Percentiles rank a stretch among this genome's conserved stretches.
Evolutionary conservation across 2,329 filamentous ascomycete species (phyloP).

Genomic region (Sporothrix inflata): DNA sequence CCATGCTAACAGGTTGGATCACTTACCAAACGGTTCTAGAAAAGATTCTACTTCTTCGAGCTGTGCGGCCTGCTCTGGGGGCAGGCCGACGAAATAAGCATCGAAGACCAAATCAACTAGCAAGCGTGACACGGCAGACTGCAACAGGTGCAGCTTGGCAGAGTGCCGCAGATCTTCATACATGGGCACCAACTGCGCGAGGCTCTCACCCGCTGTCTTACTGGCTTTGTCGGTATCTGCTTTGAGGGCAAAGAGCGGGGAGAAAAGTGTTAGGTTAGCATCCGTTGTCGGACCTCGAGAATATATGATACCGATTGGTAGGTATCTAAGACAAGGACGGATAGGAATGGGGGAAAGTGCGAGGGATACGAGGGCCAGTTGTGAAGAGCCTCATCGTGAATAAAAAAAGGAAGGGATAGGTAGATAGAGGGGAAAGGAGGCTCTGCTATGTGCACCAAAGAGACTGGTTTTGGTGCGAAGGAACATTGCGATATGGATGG

Average conservation of each 20-base stretch:
- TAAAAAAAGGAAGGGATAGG: not conserved
- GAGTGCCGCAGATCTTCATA: slow-evolving; percentile 58
- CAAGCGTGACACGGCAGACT: slow-evolving; percentile 63
- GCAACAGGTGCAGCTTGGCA: slow-evolving; percentile 64
- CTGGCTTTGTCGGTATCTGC: slow-evolving; percentile 52
- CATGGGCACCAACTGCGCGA: slow-evolving; percentile 58
- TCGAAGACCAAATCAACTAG: slow-evolving; percentile 65
- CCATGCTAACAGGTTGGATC: not conserved
- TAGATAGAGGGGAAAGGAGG: not conserved
- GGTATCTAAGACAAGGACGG: not conserved
- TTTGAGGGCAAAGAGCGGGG: not conserved
- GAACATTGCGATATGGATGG: not conserved
- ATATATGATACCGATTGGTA: not conserved
- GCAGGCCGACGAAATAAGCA: slow-evolving; percentile 65
- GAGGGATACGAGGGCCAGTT: not conserved
- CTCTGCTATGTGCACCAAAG: not conserved
- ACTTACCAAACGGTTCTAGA: slow-evolving; percentile 49
- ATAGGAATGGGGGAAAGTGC: not conserved
- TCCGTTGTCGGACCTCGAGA: not conserved
- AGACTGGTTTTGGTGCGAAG: not conserved
- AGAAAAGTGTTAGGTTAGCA: not conserved
- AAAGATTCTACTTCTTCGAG: slow-evolving; percentile 55
- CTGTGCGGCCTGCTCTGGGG: slow-evolving; percentile 55
- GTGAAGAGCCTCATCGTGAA: not conserved
- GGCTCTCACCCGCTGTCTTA: slow-evolving; percentile 47